These are phyloP conservation scores for Dioscorea cayenensis DNA, from an alignment of 116 monocot genomes.

Conservation along the genomic window DNA sequence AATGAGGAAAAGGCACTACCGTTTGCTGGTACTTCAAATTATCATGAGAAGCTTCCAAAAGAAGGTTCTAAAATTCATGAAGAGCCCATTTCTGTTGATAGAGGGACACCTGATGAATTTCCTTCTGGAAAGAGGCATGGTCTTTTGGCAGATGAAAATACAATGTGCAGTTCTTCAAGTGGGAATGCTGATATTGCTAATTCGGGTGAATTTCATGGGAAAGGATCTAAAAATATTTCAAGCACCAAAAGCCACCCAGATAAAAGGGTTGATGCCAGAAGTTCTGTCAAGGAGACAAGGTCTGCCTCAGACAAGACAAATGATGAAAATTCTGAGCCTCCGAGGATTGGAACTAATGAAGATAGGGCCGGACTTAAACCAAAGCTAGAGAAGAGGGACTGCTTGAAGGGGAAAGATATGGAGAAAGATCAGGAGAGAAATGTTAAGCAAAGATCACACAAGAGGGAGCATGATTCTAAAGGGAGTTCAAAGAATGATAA, in stretches of 20 bases:
- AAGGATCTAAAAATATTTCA: slow-evolving; percentile 11
- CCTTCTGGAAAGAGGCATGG: slow-evolving; percentile 6
- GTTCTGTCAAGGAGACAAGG: slow-evolving; percentile 16
- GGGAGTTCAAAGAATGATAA: slow-evolving; percentile 31
- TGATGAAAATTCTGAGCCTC: slow-evolving; percentile 13
- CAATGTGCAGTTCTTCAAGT: not conserved
- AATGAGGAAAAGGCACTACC: slow-evolving; percentile 2
- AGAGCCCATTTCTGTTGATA: slow-evolving; percentile 5
- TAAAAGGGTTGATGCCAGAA: slow-evolving; percentile 8
- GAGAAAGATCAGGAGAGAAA: slow-evolving; percentile 20
- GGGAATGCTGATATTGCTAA: slow-evolving; percentile 19
- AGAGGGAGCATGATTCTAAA: slow-evolving; percentile 32
- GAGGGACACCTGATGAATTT: slow-evolving; percentile 3
- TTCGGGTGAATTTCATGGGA: not conserved
- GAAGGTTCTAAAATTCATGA: slow-evolving; percentile 4
- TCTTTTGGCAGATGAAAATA: slow-evolving; percentile 4
- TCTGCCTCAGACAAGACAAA: slow-evolving; percentile 5
- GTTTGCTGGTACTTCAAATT: not conserved
- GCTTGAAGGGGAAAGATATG: slow-evolving; percentile 12
- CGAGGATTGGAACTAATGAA: slow-evolving; percentile 14
- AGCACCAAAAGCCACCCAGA: slow-evolving; percentile 5
- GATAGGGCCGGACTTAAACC: slow-evolving; percentile 27
- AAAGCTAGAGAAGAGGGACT: slow-evolving; percentile 23
- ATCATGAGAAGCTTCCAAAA: slow-evolving; percentile 9
- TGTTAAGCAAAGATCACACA: slow-evolving; percentile 18